Evolutionary conservation across 2,329 filamentous ascomycete species (phyloP), one percentile per base, ranked within the genome.

Genomic region (Monosporascus sp.): DNA sequence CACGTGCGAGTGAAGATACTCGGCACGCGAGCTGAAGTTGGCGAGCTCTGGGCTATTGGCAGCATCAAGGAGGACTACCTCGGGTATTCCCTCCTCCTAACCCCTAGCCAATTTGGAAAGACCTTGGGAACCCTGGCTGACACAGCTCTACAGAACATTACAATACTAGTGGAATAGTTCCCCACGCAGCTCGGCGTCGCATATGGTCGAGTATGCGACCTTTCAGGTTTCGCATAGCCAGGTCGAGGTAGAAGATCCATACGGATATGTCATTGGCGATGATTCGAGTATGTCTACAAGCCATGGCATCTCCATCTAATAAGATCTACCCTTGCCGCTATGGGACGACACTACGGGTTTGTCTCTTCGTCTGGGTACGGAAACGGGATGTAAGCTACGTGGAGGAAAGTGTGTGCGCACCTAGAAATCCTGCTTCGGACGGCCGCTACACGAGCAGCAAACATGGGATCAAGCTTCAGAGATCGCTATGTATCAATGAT

Each of bases 1-100:
- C 93, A 96, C 64, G 85, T 99, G 58, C 89, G 94, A 47, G 84
- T 97, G 60, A 97, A 97, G 75, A 87, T 99, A 59, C 90, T 97
- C 63, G 94, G 94, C 72, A 89, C 93, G 49, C 85, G 95, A 72
- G 92, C 89, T 59, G 94, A 97, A 70, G 90, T 97, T 50, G 91
- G 90, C 58, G 88, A 90, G 69, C 96, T 99, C 82, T 97, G 89
- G 80, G 94, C 93, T 38, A 96, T 99, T 70, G 94, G 92, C 56
- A 97, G 91, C 62, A 97, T 99, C 76, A 96, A 96, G 74, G 93
- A 87, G 68, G 85, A 88, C 66, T 88, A 86, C 65, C 78, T 88
- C 41, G 85, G 85, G 85, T 87, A 77, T 60, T 70, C 68, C 51
- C 53, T 53, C 57, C 49, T 49, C 55, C 46, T 31, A 46, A 48